Base-by-base conservation (phyloP, 2,329 filamentous ascomycete species). In the Colletotrichum sidae region DNA sequence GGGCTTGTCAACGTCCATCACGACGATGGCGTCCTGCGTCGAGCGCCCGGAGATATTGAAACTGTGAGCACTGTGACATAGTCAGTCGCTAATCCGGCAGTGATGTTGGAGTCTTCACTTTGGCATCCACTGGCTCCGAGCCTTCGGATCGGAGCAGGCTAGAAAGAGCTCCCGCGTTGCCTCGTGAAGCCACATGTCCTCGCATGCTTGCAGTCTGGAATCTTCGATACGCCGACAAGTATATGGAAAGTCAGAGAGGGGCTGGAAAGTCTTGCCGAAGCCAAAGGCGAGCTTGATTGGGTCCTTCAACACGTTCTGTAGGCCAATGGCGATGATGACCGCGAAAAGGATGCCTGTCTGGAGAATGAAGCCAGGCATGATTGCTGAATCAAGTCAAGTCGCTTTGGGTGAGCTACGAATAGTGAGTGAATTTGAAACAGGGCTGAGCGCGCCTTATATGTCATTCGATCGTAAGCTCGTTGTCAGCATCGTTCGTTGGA, bases 101-200 rank as follows among this genome's bases (percentile, higher is more conserved):
- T 25, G 6, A 11, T 11, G 39, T 4, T 33, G 7, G 4, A 17
- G 13, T 2, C 50, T 67, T 45, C 62, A 75, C 74, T 69, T 70
- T 2, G 74, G 74, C 51, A 71, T 56, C 73, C 73, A 76, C 17
- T 42, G 63, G n/a, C 13, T 37, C 13, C 72, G 64, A 0, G 54
- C 50, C 7, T 62, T 38, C 2, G 69, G 35, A 8, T 74, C 71
- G 1, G 72, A 73, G 65, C 74, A 76, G 8, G 72, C 73, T 6
- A 76, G 70, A 55, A 75, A 76, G 9, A 76, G 64, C 47, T 72
- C 69, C 11, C 74, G 68, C n/a, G 71, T 74, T 17, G 65, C 37
- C 55, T 75, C 72, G 12, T 71, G 74, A 2, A 76, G 55, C 73
- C 72, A 76, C 72, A 76, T 74, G 46, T 76, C 74, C 67, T 76